These are phyloP conservation scores for Ramularia endophylla DNA, from an alignment of 2,329 filamentous ascomycete species.

Conservation along the genomic window DNA sequence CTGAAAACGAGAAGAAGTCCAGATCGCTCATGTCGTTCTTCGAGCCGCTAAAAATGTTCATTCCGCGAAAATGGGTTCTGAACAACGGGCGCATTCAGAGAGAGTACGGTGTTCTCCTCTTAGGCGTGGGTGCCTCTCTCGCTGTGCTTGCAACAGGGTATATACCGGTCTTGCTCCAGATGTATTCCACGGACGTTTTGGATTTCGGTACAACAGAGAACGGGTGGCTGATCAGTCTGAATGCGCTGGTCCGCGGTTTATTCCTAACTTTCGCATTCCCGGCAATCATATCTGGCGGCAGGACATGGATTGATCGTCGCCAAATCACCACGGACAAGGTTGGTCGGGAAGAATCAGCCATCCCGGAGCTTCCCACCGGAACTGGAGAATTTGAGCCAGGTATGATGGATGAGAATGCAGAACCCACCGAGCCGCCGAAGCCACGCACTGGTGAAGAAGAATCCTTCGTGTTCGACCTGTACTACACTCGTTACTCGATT, in stretches of 20 bases:
- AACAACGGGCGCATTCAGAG: conserved; percentile 45
- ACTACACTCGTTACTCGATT: conserved; percentile 61
- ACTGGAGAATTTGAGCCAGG: conserved; percentile 30
- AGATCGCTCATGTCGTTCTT: conserved; percentile 51
- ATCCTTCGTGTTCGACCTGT: conserved; percentile 58
- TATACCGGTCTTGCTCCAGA: conserved; percentile 52
- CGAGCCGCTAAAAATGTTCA: conserved; percentile 57
- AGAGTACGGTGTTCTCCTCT: conserved; percentile 58
- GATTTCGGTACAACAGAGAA: conserved; percentile 42
- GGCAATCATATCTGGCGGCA: conserved; percentile 37
- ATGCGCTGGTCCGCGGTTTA: conserved; percentile 39
- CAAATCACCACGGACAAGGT: conserved; percentile 31
- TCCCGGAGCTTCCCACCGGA: conserved; percentile 24
- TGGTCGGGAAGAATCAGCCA: conserved; percentile 10
- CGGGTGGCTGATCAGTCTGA: conserved; percentile 41
- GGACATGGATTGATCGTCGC: conserved; percentile 37
- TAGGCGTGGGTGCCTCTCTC: conserved; percentile 61
- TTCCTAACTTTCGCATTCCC: conserved; percentile 43
- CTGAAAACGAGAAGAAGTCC: conserved; percentile 23
- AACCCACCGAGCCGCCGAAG: conserved; percentile 38
- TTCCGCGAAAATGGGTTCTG: conserved; percentile 51
- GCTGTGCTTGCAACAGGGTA: conserved; percentile 65
- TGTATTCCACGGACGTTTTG: conserved; percentile 43
- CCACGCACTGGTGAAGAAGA: conserved; percentile 30
- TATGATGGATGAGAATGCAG: conserved; percentile 34